Conservation (phyloP, 441 rosid species). For the Gossypium davidsonii region DNA sequence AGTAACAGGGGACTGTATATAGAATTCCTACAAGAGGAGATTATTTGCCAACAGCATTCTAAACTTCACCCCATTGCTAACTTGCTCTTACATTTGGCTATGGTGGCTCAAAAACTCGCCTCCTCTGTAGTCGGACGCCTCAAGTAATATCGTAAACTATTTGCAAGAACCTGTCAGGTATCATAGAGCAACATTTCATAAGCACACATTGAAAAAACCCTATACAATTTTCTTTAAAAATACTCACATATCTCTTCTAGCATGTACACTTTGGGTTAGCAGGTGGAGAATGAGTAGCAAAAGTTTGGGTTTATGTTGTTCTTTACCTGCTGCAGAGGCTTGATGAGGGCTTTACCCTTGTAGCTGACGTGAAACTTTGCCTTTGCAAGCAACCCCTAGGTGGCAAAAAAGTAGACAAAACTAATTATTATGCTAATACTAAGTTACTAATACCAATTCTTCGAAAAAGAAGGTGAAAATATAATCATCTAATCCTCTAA, state of each 20-base stretch:
- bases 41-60: slow-evolving; percentile 1
- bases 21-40: background rate
- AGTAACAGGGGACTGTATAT: background rate
- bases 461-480: background rate
- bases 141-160: slow-evolving; percentile 85
- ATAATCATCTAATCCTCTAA: background rate
- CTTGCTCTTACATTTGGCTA: background rate
- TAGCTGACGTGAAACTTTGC: slow-evolving; percentile 93
- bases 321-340: slow-evolving; percentile 90
- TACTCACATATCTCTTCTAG: background rate
- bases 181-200: background rate
- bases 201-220: background rate
- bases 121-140: slow-evolving; percentile 93
- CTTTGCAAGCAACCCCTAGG: slow-evolving; percentile 90
- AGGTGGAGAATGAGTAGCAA: background rate
- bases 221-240: background rate
- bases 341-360: slow-evolving; percentile 68
- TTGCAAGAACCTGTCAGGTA: slow-evolving; percentile 65
- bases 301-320: background rate
- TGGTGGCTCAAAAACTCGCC: slow-evolving; percentile 63
- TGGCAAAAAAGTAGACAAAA: background rate
- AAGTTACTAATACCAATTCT: background rate
- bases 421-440: background rate
- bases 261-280: background rate
- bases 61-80: background rate